Percentiles rank a stretch among this genome's conserved stretches.
These are phyloP conservation scores for Chrysoporthe austroafricana DNA, from an alignment of 2,329 filamentous ascomycete species.

Conservation along the genomic window DNA sequence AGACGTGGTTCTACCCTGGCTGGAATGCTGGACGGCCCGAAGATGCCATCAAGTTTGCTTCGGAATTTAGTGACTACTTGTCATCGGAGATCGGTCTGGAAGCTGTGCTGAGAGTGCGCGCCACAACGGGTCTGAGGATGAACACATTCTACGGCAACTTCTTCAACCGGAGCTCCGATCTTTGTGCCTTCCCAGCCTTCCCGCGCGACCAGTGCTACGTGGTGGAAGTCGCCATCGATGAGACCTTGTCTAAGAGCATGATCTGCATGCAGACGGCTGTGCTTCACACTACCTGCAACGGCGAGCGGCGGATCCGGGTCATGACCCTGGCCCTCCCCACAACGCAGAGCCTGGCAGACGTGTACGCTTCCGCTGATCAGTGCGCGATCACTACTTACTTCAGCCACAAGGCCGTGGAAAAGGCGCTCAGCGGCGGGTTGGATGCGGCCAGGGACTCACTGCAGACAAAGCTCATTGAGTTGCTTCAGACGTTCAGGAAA, in stretches of 20 bases:
- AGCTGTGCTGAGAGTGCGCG: constrained; percentile 91
- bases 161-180: constrained; percentile 96
- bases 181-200: constrained; percentile 97
- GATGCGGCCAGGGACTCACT: constrained; percentile 90
- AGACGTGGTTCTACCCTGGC: constrained; percentile 97
- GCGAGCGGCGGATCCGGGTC: constrained; percentile 91
- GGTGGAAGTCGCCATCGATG: constrained; percentile 97
- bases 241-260: constrained; percentile 87
- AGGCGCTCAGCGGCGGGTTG: constrained; percentile 80
- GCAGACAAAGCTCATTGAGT: constrained; percentile 88
- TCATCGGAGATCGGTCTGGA: constrained; percentile 95
- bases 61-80: constrained; percentile 96
- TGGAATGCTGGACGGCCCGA: constrained; percentile 95
- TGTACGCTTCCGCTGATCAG: constrained; percentile 95
- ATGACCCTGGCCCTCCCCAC: constrained; percentile 92
- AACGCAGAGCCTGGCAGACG: constrained; percentile 84
- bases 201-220: constrained; percentile 97
- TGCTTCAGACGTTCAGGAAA: constrained; percentile 94
- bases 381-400: constrained; percentile 92
- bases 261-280: constrained; percentile 94
- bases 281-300: constrained; percentile 96
- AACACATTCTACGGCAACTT: constrained; percentile 99
- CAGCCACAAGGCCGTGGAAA: constrained; percentile 96
- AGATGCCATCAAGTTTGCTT: constrained; percentile 96
- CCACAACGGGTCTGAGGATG: constrained; percentile 93